Evolutionary conservation across 1,139 yeast species (phyloP), one percentile per base, ranked within the genome.

Genomic region (Nadsonia commutata): DNA sequence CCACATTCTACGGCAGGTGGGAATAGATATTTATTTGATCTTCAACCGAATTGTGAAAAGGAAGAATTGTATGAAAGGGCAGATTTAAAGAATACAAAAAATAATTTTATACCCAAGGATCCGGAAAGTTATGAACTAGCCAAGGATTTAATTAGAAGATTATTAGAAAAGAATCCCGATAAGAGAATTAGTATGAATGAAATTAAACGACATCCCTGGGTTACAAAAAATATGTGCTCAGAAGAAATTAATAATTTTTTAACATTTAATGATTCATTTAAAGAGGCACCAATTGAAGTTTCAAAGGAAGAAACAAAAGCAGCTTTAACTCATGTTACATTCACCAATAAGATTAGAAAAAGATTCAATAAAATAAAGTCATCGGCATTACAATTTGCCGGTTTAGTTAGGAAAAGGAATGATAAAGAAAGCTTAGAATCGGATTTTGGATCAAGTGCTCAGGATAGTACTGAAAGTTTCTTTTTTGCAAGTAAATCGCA

Each of bases 171-270:
- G 56, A 73, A 85, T 56, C 86, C 94, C 1, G 55, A 62, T 2
- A 65, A 71, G 37, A 72, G 99, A 56, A 74, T 82, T 31, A 79
- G 78, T 20, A 78, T 90, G 31, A 62, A 67, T 17, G 85, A 80
- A 21, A 80, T 88, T 48, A 90, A 88, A 59, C 63, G 63, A 8
- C 96, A 90, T 60, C 83, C 88, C 0, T 86, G 94, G 64, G 74
- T 84, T 8, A 56, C 74, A 27, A 68, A 75, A 61, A 86, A 78
- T 31, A 63, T 83, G 50, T 71, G 74, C 17, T 56, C 65, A 19
- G 68, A 67, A 50, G 68, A 43, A 67, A 63, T 38, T 36, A 55
- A 51, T 37, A 53, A 43, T 51, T 65, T 57, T 47, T 62, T 59
- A 50, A 13, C 5, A 27, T 27, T 27, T 27, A 27, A 27, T 16